Evolutionary conservation across 441 rosid genomes (phyloP), one percentile per base, ranked within the genome.

Genomic region (Manihot esculenta): DNA sequence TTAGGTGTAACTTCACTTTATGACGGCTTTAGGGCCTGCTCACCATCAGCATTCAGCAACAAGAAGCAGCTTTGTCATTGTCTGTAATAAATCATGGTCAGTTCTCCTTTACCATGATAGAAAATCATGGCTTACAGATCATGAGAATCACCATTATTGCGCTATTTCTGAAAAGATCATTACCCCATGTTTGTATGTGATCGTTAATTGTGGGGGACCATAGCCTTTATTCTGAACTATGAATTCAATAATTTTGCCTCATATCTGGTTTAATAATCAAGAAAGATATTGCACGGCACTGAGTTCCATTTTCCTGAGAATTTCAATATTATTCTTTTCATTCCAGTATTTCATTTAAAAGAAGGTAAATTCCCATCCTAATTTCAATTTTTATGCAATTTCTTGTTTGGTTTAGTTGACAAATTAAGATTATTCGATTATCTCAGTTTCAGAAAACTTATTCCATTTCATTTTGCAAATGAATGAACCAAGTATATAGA

Each of bases 141-240:
- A 42, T 62, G 41, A 35, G 51, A 59, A 51, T 72, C 61, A 63
- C 69, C 64, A 55, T 62, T 51, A 62, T 63, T 71, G 33, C 17
- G 27, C 57, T 4, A 10, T 30, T 56, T 55, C 21, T 20, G 33
- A 41, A 71, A 45, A 69, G 30, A 58, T 47, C 7, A 27, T 61
- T 47, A 13, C 26, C 5, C n/a, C 42, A 41, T 41, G 35, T 42
- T 41, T 68, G 41, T 54, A 24, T 51, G 12, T 15, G n/a, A 9
- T 38, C 42, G 7, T 5, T 33, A 35, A 50, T 66, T 51, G 47
- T 65, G 21, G 41, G 68, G 57, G 55, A 64, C 68, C 54, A 26
- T 24, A 57, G 48, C 2, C 48, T 61, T 61, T 33, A 7, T 33
- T 33, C 5, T 54, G 3, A 11, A 5, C 6, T 51, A 17, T 38